Evolutionary conservation across 495 filamentous ascomycete genomes (phyloP).

Genomic region (Aspergillus haitiensis): DNA sequence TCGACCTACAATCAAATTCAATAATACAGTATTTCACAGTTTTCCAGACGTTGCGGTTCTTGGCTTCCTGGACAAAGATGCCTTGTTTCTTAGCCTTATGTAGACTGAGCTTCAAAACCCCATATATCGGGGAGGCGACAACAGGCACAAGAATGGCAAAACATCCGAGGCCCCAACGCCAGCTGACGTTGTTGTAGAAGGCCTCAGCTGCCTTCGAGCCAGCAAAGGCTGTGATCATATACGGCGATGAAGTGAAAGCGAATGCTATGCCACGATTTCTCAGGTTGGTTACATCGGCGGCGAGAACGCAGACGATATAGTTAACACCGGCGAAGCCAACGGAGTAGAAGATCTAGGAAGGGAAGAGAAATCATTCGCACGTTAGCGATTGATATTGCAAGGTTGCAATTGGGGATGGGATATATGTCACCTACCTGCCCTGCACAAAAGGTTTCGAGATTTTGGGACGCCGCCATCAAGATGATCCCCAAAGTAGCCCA

Average conservation of each 20-base stretch:
- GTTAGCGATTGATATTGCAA: no score
- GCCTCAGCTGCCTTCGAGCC: constrained; percentile 3
- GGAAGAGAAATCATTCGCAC: no score
- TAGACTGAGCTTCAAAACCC: constrained; percentile 51
- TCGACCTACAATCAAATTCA: constrained; percentile 55
- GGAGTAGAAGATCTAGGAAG: constrained; percentile 50
- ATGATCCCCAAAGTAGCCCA: constrained; percentile 43
- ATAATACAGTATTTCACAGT: constrained; percentile 52
- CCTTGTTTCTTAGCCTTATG: constrained; percentile 52
- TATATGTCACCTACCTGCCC: constrained; percentile 37
- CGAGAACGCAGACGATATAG: constrained; percentile 59
- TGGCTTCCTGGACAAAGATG: constrained; percentile 31
- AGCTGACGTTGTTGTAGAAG: constrained; percentile 50
- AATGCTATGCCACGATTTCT: constrained; percentile 60
- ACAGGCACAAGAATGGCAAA: constrained; percentile 60
- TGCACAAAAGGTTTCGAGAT: constrained; percentile 49
- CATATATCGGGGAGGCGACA: constrained; percentile 50
- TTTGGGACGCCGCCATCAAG: constrained; percentile 51
- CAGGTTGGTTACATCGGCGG: constrained; percentile 60
- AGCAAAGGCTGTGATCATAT: constrained; percentile 24
- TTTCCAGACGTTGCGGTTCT: constrained; percentile 39
- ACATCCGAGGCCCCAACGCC: constrained; percentile 61
- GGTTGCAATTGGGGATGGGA: neutral
- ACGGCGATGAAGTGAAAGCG: constrained; percentile 57
- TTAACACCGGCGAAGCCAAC: constrained; percentile 55